Percentiles rank a stretch among this genome's conserved stretches.
Evolutionary conservation across 768 basidiomycete genomes (phyloP).

Genomic region (Lanmaoa pseudosensibilis): DNA sequence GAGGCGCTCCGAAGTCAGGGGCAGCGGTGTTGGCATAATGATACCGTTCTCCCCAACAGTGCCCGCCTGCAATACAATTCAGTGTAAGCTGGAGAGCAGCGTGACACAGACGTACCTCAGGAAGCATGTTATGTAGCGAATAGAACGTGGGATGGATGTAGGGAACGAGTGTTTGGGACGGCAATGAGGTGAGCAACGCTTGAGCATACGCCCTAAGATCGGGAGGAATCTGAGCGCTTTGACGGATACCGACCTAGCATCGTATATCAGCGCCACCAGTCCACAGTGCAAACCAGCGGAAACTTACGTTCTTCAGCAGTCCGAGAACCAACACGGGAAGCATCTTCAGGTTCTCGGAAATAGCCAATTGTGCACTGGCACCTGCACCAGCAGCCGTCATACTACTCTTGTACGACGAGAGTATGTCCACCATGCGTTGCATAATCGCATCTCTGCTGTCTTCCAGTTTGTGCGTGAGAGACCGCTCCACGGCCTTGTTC

Average conservation of each 20-base stretch:
- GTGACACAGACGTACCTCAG: constrained; percentile 58
- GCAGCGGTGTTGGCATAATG: constrained; percentile 82
- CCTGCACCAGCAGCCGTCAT: constrained; percentile 95
- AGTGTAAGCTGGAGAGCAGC: not conserved
- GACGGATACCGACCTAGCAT: constrained; percentile 82
- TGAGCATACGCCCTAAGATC: constrained; percentile 97
- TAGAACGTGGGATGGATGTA: constrained; percentile 97
- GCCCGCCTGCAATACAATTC: constrained; percentile 59
- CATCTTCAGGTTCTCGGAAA: constrained; percentile 93
- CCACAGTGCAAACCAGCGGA: not conserved
- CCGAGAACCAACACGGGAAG: constrained; percentile 88
- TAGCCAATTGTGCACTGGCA: constrained; percentile 89
- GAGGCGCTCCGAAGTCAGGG: constrained; percentile 91
- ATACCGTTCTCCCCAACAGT: constrained; percentile 88
- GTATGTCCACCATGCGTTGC: constrained; percentile 81
- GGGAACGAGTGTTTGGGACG: constrained; percentile 86
- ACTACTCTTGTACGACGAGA: constrained; percentile 88
- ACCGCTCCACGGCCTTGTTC: constrained; percentile 91
- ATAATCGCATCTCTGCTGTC: constrained; percentile 84
- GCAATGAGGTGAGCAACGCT: constrained; percentile 84
- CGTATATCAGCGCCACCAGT: not conserved
- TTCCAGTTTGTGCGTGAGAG: constrained; percentile 82
- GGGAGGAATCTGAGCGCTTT: constrained; percentile 95
- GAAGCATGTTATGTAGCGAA: constrained; percentile 93
- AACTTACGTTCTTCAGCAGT: constrained; percentile 85